phyloP scores from a whole-genome alignment of 306 rosid genomes.

The Sicyos edulis region DNA sequence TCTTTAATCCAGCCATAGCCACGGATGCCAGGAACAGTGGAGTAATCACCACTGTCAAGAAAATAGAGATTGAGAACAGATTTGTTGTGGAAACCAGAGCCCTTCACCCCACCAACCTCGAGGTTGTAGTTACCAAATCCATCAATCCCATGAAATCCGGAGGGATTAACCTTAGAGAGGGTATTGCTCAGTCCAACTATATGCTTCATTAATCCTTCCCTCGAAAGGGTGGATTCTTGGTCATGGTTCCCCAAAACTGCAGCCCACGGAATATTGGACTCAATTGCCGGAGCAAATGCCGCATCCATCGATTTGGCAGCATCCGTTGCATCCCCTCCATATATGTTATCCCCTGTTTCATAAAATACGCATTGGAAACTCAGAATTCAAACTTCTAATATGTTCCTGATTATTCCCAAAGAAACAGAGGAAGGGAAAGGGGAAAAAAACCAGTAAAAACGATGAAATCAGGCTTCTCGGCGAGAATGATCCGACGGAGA shows the following conservation, averaged over 20 bases:
- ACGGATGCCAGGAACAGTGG: constrained; percentile 49
- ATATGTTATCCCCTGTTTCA: constrained; percentile 74
- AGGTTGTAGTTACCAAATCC: constrained; percentile 94
- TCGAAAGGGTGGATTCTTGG: constrained; percentile 74
- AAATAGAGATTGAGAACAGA: constrained; percentile 84
- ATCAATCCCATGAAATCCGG: constrained; percentile 42
- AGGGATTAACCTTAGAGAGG: constrained; percentile 61
- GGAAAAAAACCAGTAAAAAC: constrained; percentile 67
- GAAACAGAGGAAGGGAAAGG: too few species aligned
- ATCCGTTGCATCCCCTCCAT: constrained; percentile 49
- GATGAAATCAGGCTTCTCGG: constrained; percentile 84
- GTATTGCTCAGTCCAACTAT: constrained; percentile 69
- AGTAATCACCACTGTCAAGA: constrained; percentile 92
- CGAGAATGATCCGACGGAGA: constrained; percentile 61
- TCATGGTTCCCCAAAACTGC: constrained; percentile 96
- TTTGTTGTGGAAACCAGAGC: constrained; percentile 63
- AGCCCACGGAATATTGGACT: constrained; percentile 76
- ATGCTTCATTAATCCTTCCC: constrained; percentile 84
- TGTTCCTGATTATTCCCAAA: too few species aligned
- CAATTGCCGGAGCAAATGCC: constrained; percentile 86
- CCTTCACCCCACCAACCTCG: constrained; percentile 62
- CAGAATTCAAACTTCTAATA: too few species aligned
- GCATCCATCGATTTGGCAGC: constrained; percentile 67
- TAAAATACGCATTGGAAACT: too few species aligned
- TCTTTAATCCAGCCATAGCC: constrained; percentile 93